Percentiles rank a stretch among this genome's conserved stretches.
Evolutionary conservation across 129 eudicot genomes (phyloP).

Genomic region (Centella asiatica): DNA sequence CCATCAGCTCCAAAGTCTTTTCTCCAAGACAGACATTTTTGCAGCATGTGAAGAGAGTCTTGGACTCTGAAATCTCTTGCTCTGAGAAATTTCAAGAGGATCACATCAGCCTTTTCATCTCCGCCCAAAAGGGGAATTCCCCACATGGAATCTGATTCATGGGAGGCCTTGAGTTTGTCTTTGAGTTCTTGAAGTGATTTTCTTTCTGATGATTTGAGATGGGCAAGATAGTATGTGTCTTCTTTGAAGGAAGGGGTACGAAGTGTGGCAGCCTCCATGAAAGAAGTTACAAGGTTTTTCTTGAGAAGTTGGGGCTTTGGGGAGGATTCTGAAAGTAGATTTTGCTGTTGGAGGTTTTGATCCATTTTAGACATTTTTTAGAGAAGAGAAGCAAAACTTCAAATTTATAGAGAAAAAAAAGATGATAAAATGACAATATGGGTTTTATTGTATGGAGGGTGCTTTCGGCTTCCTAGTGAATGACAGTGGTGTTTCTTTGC

Average conservation of each 20-base stretch:
- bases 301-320: slow-evolving; percentile 26
- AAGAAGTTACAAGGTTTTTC: slow-evolving; percentile 38
- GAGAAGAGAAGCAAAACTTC: neutral
- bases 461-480: neutral
- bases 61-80: slow-evolving; percentile 77
- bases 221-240: slow-evolving; percentile 76
- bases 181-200: slow-evolving; percentile 65
- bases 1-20: slow-evolving; percentile 69
- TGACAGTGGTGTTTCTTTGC: neutral
- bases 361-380: slow-evolving; percentile 22
- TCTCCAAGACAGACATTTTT: slow-evolving; percentile 59
- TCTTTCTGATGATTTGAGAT: slow-evolving; percentile 63
- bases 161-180: slow-evolving; percentile 34
- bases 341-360: neutral
- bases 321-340: slow-evolving; percentile 14
- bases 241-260: slow-evolving; percentile 77
- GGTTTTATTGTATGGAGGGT: neutral
- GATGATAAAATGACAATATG: slow-evolving; percentile 1
- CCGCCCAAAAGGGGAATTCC: slow-evolving; percentile 39
- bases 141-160: slow-evolving; percentile 56
- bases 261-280: slow-evolving; percentile 47
- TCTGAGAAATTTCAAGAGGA: slow-evolving; percentile 67
- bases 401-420: neutral
- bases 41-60: slow-evolving; percentile 68
- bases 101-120: slow-evolving; percentile 61